Conservation (phyloP, 2,329 filamentous ascomycete species). For the Myriosclerotinia scirpicola region DNA sequence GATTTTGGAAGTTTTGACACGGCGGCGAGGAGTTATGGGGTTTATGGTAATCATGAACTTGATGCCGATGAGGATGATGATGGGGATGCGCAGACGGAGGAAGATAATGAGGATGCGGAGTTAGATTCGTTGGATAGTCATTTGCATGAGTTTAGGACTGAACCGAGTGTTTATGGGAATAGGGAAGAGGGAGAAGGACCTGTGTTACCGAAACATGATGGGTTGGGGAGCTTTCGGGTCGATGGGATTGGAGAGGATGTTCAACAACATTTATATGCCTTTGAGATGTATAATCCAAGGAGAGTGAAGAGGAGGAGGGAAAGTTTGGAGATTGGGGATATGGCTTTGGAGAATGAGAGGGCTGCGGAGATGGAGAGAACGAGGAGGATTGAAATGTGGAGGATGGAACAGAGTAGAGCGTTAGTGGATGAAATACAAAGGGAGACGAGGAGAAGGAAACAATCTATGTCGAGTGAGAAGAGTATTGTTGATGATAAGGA, state of each 20-base stretch:
- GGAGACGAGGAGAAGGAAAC: conserved; percentile 71
- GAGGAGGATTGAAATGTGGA: conserved; percentile 86
- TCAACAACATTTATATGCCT: conserved; percentile 85
- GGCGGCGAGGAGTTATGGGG: conserved; percentile 58
- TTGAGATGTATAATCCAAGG: conserved; percentile 79
- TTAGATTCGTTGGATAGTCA: conserved; percentile 93
- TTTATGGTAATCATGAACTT: conserved; percentile 61
- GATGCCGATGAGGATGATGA: conserved; percentile 42
- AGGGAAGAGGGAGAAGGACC: conserved; percentile 44
- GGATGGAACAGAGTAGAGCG: conserved; percentile 82
- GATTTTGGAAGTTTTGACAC: conserved; percentile 79
- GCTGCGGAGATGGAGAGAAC: conserved; percentile 71
- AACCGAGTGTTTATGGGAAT: conserved; percentile 42
- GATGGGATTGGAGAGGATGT: conserved; percentile 57
- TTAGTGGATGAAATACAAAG: conserved; percentile 86
- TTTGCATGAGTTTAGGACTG: conserved; percentile 79
- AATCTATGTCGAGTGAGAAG: conserved; percentile 55
- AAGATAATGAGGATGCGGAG: conserved; percentile 67
- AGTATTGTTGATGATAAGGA: conserved; percentile 34
- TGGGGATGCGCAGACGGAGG: conserved; percentile 54
- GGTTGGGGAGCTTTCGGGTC: conserved; percentile 79
- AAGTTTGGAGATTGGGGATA: conserved; percentile 52
- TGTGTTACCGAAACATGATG: conserved; percentile 88
- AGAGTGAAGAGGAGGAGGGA: conserved; percentile 57
- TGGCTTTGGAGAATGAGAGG: conserved; percentile 54